Base-by-base conservation (phyloP, 768 basidiomycete genomes). In the Serendipita indica region DNA sequence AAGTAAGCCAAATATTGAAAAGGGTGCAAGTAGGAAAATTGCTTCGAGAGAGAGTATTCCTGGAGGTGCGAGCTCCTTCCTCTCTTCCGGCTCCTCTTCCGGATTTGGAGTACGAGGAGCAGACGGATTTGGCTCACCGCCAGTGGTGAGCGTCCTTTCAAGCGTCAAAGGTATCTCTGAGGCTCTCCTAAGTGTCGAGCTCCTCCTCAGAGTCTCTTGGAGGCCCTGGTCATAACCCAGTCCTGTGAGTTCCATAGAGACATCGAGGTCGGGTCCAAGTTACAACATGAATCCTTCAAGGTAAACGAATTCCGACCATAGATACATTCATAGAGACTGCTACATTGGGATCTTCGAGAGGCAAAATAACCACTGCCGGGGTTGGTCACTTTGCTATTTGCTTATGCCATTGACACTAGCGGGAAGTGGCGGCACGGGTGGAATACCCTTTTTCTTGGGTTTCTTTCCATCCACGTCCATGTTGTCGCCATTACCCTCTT, bases 1-100 rank as follows among this genome's bases (percentile, higher is more conserved):
- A 34, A 98, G 80, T 3, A 81, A 75, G n/a, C 93, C 93, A 45
- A 94, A 76, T 52, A 93, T 79, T n/a, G 88, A 82, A 2, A 82
- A 79, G 7, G 90, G 86, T 66, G 85, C 79, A 56, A 93, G 79
- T 28, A 89, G 77, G 12, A 79, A 77, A 20, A 91, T 1, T 64
- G 49, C 49, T 54, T 54, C 49, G 4, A n/a, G 32, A 22, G 49
- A 54, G n/a, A 54, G 30, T 12, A 54, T 54, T 28, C 49, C 49
- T 25, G 49, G 49, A 10, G 49, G 49, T 5, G 49, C 4, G 4
- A 54, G 49, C 32, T 54, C 49, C 22, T 54, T 54, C n/a, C 22
- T 54, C 22, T 20, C 22, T 27, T 27, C 22, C n/a, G 49, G 49
- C 43, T 49, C 28, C 13, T 22, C 16, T 14, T 22, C 37, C 20